These are phyloP conservation scores for Taxillus chinensis DNA, from an alignment of 164 flowering plant species.

Conservation along the genomic window DNA sequence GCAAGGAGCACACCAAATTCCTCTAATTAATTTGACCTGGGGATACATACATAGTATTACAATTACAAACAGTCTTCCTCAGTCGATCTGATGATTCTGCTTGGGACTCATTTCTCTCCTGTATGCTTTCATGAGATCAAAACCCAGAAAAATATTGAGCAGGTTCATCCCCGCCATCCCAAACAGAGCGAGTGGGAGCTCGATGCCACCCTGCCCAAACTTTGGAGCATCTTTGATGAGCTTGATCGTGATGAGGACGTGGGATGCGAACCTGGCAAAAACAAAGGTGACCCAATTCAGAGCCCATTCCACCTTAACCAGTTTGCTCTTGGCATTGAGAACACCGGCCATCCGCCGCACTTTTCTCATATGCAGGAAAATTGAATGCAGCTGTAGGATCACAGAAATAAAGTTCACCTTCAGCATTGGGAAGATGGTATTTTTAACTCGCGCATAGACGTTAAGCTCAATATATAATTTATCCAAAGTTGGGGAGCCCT, in stretches of 20 bases:
- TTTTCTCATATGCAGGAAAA: slow-evolving; percentile 76
- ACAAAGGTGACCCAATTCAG: slow-evolving; percentile 60
- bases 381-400: slow-evolving; percentile 68
- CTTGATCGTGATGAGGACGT: slow-evolving; percentile 65
- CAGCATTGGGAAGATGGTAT: neutral
- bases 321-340: slow-evolving; percentile 43
- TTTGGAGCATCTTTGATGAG: slow-evolving; percentile 69
- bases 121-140: slow-evolving; percentile 67
- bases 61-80: slow-evolving; percentile 11
- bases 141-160: slow-evolving; percentile 64
- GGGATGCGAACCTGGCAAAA: slow-evolving; percentile 51
- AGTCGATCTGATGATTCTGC: slow-evolving; percentile 9
- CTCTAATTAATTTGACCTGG: too few species aligned
- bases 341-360: slow-evolving; percentile 85
- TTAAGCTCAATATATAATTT: too few species aligned
- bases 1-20: too few species aligned
- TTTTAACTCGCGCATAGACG: too few species aligned
- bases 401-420: neutral
- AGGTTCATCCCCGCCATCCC: slow-evolving; percentile 95
- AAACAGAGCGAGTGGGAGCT: slow-evolving; percentile 75
- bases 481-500: too few species aligned
- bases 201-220: slow-evolving; percentile 72
- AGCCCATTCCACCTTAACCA: slow-evolving; percentile 71
- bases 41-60: too few species aligned
- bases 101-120: slow-evolving; percentile 35